These are phyloP conservation scores for Brassica juncea DNA, from an alignment of 345 rosid species.

Conservation along the genomic window DNA sequence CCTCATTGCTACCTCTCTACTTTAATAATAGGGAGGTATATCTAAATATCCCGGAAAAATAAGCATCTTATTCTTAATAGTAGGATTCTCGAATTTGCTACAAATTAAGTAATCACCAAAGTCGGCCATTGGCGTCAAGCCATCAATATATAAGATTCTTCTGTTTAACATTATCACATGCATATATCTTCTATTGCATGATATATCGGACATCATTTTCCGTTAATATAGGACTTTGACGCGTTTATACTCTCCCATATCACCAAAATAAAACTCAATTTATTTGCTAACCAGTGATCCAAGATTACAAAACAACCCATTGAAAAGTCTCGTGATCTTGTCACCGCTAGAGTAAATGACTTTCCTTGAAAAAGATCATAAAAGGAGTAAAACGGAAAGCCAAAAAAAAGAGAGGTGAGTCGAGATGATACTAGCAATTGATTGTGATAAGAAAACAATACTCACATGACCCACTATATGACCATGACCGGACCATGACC, in stretches of 20 bases:
- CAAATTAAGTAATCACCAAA: conserved; percentile 4
- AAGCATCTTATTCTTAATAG: conserved; percentile 34
- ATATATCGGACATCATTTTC: not conserved
- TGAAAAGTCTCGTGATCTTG: not conserved
- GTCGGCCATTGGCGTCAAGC: conserved; percentile 15
- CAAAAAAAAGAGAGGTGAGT: not conserved
- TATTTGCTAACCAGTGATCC: not conserved
- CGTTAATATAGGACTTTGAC: not conserved
- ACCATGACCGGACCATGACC: conserved; percentile 12
- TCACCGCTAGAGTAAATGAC: not conserved
- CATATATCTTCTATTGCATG: not conserved
- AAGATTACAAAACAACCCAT: not conserved
- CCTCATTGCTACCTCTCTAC: conserved; percentile 28
- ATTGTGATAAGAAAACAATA: conserved; percentile 6
- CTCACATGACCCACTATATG: conserved; percentile 26
- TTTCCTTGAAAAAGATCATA: not conserved
- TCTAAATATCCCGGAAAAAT: conserved; percentile 23
- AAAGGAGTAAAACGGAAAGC: not conserved
- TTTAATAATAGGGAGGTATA: conserved; percentile 2
- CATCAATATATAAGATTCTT: conserved; percentile 1
- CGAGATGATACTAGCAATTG: not conserved
- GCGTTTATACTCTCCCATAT: conserved; percentile 23
- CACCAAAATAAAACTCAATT: not conserved
- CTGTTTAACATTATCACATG: not conserved
- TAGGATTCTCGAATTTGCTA: conserved; percentile 1